Conservation (phyloP, 106 monocot species). For the Acorus calamus region DNA sequence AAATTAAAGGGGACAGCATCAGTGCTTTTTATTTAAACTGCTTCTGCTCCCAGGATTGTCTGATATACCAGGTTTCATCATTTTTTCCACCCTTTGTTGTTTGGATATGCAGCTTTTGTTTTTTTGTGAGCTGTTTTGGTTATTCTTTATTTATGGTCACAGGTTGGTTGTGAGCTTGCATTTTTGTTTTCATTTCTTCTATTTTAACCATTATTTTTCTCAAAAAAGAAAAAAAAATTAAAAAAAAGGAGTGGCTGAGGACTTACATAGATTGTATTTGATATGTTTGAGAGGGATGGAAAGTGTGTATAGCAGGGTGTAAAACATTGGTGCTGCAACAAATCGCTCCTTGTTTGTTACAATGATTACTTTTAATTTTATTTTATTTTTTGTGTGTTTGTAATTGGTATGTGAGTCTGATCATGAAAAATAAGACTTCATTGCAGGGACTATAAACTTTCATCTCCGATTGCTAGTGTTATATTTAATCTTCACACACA, state of each 20-base stretch:
- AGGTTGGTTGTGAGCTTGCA: slow-evolving; percentile 26
- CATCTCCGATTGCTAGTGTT: too few species aligned
- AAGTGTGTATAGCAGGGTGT: slow-evolving; percentile 13
- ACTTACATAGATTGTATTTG: slow-evolving; percentile 5
- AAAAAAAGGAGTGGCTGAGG: not conserved
- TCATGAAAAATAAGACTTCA: too few species aligned
- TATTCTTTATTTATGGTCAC: slow-evolving; percentile 18
- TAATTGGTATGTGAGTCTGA: too few species aligned
- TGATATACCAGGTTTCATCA: not conserved
- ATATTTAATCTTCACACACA: too few species aligned
- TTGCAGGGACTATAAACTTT: too few species aligned
- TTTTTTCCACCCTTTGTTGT: not conserved
- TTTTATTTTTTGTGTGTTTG: too few species aligned
- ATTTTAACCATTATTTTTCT: not conserved
- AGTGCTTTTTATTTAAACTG: slow-evolving; percentile 20
- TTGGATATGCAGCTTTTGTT: not conserved
- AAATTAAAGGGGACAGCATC: not conserved
- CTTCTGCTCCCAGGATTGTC: slow-evolving; percentile 14
- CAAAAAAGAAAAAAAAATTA: not conserved
- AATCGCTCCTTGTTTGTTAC: not conserved
- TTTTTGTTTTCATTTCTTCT: slow-evolving; percentile 13
- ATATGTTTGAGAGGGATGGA: slow-evolving; percentile 1
- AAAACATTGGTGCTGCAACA: slow-evolving; percentile 5
- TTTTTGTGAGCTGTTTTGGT: slow-evolving; percentile 4
- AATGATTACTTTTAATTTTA: too few species aligned